Base-by-base conservation (phyloP, 1,284 basidiomycete genomes). In the Microbotryomycetes sp. region DNA sequence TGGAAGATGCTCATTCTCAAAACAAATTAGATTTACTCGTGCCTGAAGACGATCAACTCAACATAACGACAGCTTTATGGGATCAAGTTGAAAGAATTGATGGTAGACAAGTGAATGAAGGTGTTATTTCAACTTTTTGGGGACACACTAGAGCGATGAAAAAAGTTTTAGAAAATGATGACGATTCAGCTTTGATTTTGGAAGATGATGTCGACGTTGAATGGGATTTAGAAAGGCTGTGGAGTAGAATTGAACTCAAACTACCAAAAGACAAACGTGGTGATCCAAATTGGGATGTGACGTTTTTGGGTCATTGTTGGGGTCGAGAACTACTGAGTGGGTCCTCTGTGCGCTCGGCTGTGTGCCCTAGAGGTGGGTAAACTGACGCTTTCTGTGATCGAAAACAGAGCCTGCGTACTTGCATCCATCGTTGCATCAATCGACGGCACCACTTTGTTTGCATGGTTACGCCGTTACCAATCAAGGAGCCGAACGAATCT, bases 131-230 rank as follows among this genome's bases (percentile, higher is more conserved):
- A 36, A 68, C 69, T n/a, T 90, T 87, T 85, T 79, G 84, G 68
- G 88, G 87, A 1, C 88, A 89, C 74, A 67, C 84, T 23, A 76
- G 77, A 31, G 79, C 82, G 42, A 80, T 89, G 54, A 64, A 71
- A 36, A 53, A 68, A 31, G 70, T 77, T 36, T 60, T 54, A 15
- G 74, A 75, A 23, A 71, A 70, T 47, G 58, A 64, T 0, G 74
- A 76, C 72, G 63, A 73, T 1, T 76, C 80, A 14, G 77, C 77
- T 0, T 71, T 89, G 16, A 79, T 90, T 22, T 76, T 89, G 22
- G 87, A 90, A 76, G 88, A 90, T 72, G 88, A 89, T 64, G 77
- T 90, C 16, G 86, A 90, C 72, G 82, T 88, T 80, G 86, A 90
- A 75, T 80, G 77, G 60, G 84, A 89, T 69, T 80, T 87, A 9